Evolutionary conservation across 2,329 filamentous ascomycete genomes (phyloP).

Genomic region (Zymoseptoria passerinii): DNA sequence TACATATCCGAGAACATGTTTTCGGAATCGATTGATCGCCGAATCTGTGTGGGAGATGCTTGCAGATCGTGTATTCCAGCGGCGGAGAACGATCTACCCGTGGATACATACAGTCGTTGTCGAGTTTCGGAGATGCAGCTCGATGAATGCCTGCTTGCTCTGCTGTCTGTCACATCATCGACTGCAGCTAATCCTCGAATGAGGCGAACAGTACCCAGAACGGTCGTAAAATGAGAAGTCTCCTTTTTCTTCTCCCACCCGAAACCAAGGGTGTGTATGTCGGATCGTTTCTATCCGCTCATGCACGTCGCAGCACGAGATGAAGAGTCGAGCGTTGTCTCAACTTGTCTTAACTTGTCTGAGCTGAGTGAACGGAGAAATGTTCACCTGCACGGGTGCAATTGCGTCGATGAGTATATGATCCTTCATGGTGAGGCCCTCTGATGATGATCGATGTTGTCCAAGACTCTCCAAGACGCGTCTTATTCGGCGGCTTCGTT

Average conservation of each 20-base stretch:
- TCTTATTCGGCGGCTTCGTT: background rate
- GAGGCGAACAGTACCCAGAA: background rate
- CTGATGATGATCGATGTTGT: background rate
- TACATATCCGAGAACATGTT: background rate
- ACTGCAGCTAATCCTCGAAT: background rate
- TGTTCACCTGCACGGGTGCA: background rate
- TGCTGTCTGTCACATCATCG: background rate
- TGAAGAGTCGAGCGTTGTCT: background rate
- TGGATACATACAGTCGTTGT: background rate
- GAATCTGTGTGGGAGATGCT: background rate
- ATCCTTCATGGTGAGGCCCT: too few species aligned
- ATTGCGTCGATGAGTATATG: too few species aligned
- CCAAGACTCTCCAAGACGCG: background rate
- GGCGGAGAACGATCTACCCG: background rate
- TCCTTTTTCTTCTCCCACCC: background rate
- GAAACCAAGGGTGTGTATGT: background rate
- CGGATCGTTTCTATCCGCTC: background rate
- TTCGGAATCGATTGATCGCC: background rate
- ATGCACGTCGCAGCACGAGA: background rate
- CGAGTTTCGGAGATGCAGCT: background rate
- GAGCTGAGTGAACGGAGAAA: background rate
- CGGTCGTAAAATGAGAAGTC: too few species aligned
- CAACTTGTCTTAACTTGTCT: too few species aligned
- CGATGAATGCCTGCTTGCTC: background rate
- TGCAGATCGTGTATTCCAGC: background rate